Conservation (phyloP, 306 rosid genomes). For the Inga laurina region DNA sequence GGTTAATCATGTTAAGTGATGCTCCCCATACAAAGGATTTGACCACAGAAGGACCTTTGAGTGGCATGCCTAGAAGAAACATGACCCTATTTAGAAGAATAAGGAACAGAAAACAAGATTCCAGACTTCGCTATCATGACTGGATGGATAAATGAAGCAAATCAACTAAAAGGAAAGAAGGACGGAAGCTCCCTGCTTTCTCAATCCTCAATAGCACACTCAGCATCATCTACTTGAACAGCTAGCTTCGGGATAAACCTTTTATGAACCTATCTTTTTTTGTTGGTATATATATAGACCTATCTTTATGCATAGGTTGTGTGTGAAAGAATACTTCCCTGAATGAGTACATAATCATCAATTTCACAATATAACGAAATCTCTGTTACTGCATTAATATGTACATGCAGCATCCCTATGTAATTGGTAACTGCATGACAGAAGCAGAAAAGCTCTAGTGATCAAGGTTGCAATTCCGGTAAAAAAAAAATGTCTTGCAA, state of each 20-base stretch:
- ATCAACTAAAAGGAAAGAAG: background rate
- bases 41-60: background rate
- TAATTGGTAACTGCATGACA: background rate
- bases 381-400: background rate
- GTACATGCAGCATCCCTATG: background rate
- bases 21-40: background rate
- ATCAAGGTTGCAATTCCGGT: background rate
- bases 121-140: background rate
- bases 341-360: background rate
- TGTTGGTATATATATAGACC: background rate
- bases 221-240: background rate
- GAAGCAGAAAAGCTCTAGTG: constrained; percentile 19
- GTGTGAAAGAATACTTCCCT: background rate
- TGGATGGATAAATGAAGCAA: background rate
- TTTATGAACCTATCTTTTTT: background rate
- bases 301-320: background rate
- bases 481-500: background rate
- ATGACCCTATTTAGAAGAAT: background rate
- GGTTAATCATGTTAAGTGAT: background rate
- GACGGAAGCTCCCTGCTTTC: background rate
- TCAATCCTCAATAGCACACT: background rate
- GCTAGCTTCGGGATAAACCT: background rate
- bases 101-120: background rate
- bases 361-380: background rate
- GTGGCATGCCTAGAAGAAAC: background rate